Evolutionary conservation across 345 rosid species (phyloP).

Genomic region (Kandelia obovata): DNA sequence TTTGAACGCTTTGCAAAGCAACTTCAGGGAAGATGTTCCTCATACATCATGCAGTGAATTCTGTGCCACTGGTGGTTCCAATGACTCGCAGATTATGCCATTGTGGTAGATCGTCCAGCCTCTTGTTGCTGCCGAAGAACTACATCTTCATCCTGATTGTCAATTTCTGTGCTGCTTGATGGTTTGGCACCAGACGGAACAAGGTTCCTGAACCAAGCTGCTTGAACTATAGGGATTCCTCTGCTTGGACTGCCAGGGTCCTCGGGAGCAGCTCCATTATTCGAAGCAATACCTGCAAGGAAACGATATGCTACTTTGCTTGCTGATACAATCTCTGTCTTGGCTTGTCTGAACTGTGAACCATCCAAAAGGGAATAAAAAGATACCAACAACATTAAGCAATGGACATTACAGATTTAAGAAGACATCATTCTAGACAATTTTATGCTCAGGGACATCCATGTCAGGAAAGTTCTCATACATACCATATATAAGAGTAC

Average conservation of each 20-base stretch:
- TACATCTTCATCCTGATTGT: conserved; percentile 29
- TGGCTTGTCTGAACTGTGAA: conserved; percentile 89
- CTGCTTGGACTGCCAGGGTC: conserved; percentile 54
- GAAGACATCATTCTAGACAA: too few species aligned
- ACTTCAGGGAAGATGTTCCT: conserved; percentile 3
- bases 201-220: conserved; percentile 76
- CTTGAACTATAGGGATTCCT: conserved; percentile 59
- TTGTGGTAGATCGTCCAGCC: conserved; percentile 10
- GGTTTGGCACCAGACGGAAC: conserved; percentile 62
- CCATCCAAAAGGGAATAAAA: conserved; percentile 11
- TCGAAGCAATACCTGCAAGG: conserved; percentile 56
- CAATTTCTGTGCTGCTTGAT: conserved; percentile 43
- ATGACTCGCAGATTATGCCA: not conserved
- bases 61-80: not conserved
- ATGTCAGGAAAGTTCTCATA: too few species aligned
- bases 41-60: conserved; percentile 12
- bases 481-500: too few species aligned
- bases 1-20: not conserved
- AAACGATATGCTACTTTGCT: conserved; percentile 97
- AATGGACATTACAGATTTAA: too few species aligned
- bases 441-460: too few species aligned
- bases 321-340: conserved; percentile 86
- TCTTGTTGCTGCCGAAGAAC: conserved; percentile 23
- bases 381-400: not conserved
- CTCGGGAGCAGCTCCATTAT: conserved; percentile 37